Percentiles rank a stretch among this genome's conserved stretches.
phyloP scores from a whole-genome alignment of 805 yeast genomes.

The Teunomyces panamensis region DNA sequence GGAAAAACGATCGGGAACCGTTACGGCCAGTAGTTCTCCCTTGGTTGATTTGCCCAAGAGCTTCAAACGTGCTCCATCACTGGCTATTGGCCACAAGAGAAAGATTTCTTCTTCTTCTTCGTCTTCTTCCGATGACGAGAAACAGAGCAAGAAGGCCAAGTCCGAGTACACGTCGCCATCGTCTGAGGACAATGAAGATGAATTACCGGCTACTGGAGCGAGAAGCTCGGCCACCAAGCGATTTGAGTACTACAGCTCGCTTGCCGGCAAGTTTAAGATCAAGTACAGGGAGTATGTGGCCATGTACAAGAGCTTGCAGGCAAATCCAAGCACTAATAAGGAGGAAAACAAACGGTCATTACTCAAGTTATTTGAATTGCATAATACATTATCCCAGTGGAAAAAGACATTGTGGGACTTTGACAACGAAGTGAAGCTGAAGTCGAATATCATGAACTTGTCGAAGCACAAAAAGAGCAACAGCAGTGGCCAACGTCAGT shows the following conservation, averaged over 20 bases:
- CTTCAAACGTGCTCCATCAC: background rate
- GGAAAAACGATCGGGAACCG: conserved; percentile 5
- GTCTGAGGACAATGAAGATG: conserved; percentile 14
- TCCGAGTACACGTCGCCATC: conserved; percentile 36
- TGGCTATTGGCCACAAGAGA: conserved; percentile 5
- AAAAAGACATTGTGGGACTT: conserved; percentile 53
- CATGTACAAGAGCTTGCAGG: conserved; percentile 33
- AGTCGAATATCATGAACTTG: conserved; percentile 33
- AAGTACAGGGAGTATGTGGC: conserved; percentile 49
- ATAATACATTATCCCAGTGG: conserved; percentile 52
- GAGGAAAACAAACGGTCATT: conserved; percentile 26
- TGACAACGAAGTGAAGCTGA: conserved; percentile 31
- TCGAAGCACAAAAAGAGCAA: conserved; percentile 35
- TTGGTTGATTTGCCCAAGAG: conserved; percentile 6
- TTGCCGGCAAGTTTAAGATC: conserved; percentile 47
- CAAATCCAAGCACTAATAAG: conserved; percentile 11
- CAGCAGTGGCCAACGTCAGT: background rate
- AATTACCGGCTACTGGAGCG: conserved; percentile 6
- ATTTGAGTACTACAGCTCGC: conserved; percentile 35
- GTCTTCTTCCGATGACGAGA: conserved; percentile 22
- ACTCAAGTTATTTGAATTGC: conserved; percentile 46
- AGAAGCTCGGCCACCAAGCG: conserved; percentile 14
- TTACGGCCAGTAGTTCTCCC: conserved; percentile 13
- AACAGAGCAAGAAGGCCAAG: conserved; percentile 12
- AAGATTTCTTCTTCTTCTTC: conserved; percentile 15